Base-by-base conservation (phyloP, 1,284 basidiomycete species). In the Leccinum fallax region DNA sequence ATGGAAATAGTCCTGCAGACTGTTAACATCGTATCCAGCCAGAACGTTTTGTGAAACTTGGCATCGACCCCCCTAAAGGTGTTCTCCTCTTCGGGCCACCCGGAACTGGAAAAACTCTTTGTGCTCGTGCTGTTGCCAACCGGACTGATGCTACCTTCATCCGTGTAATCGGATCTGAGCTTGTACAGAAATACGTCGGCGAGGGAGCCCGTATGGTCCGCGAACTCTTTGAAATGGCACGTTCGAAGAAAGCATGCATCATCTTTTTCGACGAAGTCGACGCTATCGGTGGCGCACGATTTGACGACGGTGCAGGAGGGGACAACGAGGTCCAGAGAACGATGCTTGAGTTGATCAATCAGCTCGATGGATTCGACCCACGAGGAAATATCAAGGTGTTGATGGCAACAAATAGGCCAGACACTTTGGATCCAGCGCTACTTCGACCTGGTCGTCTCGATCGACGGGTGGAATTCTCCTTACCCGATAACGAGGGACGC, bases 231-330 rank as follows among this genome's bases (percentile, higher is more conserved):
- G 97, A 99, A 80, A 98, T 99, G 95, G 97, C 97, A 43, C 86
- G 97, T 63, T 92, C 92, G 68, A 99, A 99, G 83, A 99, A 98
- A 79, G 97, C 97, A 2, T 99, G 97, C 74, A 99, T 99, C 74
- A 98, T 99, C 76, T 99, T 99, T 82, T 99, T 99, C 71, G 97
- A 99, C 71, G 97, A 99, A 81, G 89, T 97, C 32, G 95, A 97
- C 70, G 96, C 97, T 40, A 95, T 99, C 69, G 97, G 97, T 76
- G 97, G 97, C 63, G 97, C 97, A n/a, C 87, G 97, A 62, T 98
- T 98, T 74, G 97, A 99, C 74, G 97, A 99, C 75, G 97, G 97
- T 60, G 97, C 96, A 34, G 97, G 97, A 59, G 97, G 97, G 53
- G 97, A 99, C 72, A 99, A 99, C 72, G 97, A 99, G 74, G 97